These are phyloP conservation scores for Ailanthus altissimus DNA, from an alignment of 345 rosid species.

Conservation along the genomic window DNA sequence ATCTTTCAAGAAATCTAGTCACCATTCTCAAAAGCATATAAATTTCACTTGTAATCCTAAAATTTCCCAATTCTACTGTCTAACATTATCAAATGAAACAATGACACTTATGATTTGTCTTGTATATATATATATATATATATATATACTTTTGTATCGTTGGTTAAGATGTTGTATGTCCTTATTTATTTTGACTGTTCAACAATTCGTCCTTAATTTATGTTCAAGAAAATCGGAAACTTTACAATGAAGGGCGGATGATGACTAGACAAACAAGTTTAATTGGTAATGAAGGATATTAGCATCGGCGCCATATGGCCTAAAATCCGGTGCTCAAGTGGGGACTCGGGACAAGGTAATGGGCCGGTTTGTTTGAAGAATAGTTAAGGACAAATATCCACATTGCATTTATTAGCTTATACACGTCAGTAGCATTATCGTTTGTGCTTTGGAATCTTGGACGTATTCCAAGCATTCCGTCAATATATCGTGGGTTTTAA, in stretches of 20 bases:
- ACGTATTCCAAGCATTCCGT: neutral
- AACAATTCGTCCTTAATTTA: neutral
- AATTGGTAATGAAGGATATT: neutral
- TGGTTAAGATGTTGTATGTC: neutral
- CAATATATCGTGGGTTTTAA: conserved; percentile 17
- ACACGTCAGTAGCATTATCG: conserved; percentile 21
- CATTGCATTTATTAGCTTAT: conserved; percentile 29
- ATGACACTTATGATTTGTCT: neutral
- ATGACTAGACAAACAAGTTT: conserved; percentile 26
- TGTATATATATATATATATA: too few species aligned
- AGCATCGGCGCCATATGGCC: neutral
- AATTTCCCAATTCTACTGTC: too few species aligned
- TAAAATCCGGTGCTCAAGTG: conserved; percentile 21
- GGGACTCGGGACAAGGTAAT: conserved; percentile 27
- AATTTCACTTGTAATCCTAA: too few species aligned
- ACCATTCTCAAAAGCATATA: too few species aligned
- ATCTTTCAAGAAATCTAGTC: too few species aligned
- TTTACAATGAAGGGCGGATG: conserved; percentile 2
- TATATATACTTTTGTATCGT: neutral
- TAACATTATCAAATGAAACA: neutral
- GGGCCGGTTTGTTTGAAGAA: neutral
- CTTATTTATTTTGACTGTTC: too few species aligned
- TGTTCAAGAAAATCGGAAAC: conserved; percentile 6
- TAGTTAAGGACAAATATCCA: conserved; percentile 7
- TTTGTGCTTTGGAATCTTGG: conserved; percentile 9